Percentiles rank a stretch among this genome's conserved stretches.
Conservation (phyloP, 2,329 filamentous ascomycete species). For the Cryphonectria naterciae region DNA sequence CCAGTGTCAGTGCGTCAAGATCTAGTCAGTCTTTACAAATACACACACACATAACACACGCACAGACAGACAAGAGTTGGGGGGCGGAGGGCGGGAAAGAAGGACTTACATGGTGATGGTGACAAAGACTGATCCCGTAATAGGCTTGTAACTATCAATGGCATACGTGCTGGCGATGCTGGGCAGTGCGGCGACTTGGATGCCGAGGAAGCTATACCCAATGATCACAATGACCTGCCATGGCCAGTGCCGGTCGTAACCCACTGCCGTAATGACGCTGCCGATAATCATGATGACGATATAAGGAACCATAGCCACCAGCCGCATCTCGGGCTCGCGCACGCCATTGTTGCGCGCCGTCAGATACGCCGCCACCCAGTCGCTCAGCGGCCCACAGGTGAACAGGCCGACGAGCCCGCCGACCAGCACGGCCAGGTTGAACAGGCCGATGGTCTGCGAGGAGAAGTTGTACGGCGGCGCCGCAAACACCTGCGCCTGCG, state of each 20-base stretch:
- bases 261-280: slow-evolving; percentile 49
- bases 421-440: slow-evolving; percentile 51
- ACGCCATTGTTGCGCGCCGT: slow-evolving; percentile 50
- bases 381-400: slow-evolving; percentile 48
- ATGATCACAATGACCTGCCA: slow-evolving; percentile 54
- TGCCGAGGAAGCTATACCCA: slow-evolving; percentile 46
- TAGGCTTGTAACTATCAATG: slow-evolving; percentile 67
- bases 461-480: slow-evolving; percentile 49
- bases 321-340: slow-evolving; percentile 53
- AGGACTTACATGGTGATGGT: slow-evolving; percentile 33
- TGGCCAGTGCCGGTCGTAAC: slow-evolving; percentile 51
- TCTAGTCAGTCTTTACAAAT: not conserved
- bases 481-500: slow-evolving; percentile 49
- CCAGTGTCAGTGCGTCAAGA: not conserved
- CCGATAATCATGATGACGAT: slow-evolving; percentile 50
- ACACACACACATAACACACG: not conserved
- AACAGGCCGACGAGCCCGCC: slow-evolving; percentile 47
- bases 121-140: slow-evolving; percentile 50
- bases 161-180: slow-evolving; percentile 63
- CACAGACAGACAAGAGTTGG: not conserved
- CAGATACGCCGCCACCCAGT: slow-evolving; percentile 45
- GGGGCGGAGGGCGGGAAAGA: not conserved
- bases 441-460: slow-evolving; percentile 48
- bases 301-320: slow-evolving; percentile 50
- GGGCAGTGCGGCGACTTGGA: slow-evolving; percentile 53